Base-by-base conservation (phyloP, 202 grass and related monocot species). In the Musa balbisiana region DNA sequence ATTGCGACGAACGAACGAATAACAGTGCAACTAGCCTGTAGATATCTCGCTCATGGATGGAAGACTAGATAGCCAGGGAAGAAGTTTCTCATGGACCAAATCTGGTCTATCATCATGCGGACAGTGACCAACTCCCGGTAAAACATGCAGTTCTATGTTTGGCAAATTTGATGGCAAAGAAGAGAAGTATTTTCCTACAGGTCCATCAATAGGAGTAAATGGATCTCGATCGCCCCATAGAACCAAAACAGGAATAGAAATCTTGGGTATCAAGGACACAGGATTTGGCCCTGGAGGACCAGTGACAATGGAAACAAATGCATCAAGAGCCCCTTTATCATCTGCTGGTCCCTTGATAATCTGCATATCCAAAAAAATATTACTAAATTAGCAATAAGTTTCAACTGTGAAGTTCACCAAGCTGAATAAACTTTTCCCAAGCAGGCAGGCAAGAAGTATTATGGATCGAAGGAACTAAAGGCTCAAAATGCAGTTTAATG, bases 221-320 rank as follows among this genome's bases (percentile, higher is more conserved):
- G 94, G 90, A 67, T 93, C 94, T 80, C 85, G 68, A 26, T 98
- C 87, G 1, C 91, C 94, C 94, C 91, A 98, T 52, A 98, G 74
- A 59, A 98, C 72, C 82, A 98, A 82, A 53, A 92, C 83, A 27
- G 94, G 94, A 21, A 88, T 58, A 29, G 84, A 84, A 19, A 83
- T 75, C 64, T 52, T 74, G 2, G 85, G 91, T 85, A 98, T 91
- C 75, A 93, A 80, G 43, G 81, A 78, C 10, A 86, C 82, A 8
- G 91, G 94, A 64, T 84, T 94, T 59, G 91, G 91, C 15, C 91
- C 88, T 9, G 94, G 83, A 11, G 88, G 94, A 2, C 91, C 91
- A 0, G 91, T 98, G 80, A 98, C 90, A 8, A 87, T 93, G 23
- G 94, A 94, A 81, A 98, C 83, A 80, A 94, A 98, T 49, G 91